Percentiles rank a stretch among this genome's conserved stretches.
These are phyloP conservation scores for Graphium sp. DNA, from an alignment of 2,329 filamentous ascomycete genomes.

Conservation along the genomic window DNA sequence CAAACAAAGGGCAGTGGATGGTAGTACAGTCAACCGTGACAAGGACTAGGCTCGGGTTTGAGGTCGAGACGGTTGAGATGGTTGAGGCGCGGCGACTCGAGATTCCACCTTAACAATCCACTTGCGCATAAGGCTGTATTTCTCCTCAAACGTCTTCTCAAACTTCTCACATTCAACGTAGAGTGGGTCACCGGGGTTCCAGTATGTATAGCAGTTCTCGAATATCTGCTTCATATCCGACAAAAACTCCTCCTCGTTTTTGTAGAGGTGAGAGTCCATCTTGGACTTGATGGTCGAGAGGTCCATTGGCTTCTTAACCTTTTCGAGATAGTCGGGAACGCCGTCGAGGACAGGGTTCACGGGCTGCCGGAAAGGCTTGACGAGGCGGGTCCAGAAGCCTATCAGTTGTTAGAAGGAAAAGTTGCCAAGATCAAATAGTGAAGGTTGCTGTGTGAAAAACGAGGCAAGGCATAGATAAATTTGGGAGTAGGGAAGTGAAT, in stretches of 20 bases:
- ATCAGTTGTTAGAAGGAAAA: too few species aligned
- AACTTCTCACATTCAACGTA: slow-evolving; percentile 38
- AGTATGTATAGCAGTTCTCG: slow-evolving; percentile 47
- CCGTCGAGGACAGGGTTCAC: slow-evolving; percentile 39
- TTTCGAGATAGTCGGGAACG: slow-evolving; percentile 44
- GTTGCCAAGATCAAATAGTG: too few species aligned
- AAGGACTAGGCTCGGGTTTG: too few species aligned
- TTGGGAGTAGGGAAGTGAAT: neutral
- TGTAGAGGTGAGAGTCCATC: slow-evolving; percentile 37
- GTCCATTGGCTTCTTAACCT: slow-evolving; percentile 45
- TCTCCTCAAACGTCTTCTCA: slow-evolving; percentile 40
- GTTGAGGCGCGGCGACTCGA: too few species aligned
- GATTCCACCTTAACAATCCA: slow-evolving; percentile 40
- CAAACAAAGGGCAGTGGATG: too few species aligned
- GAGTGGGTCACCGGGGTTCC: slow-evolving; percentile 36
- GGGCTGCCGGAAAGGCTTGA: slow-evolving; percentile 42
- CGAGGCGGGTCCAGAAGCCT: slow-evolving; percentile 52
- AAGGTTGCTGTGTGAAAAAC: too few species aligned
- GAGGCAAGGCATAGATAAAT: neutral
- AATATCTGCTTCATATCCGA: slow-evolving; percentile 45
- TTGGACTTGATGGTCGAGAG: slow-evolving; percentile 41
- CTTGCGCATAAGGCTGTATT: slow-evolving; percentile 40
- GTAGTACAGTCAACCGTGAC: too few species aligned
- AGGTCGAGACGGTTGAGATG: too few species aligned
- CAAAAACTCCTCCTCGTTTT: slow-evolving; percentile 32